These are phyloP conservation scores for Fistulinella cinereoalba DNA, from an alignment of 1,284 basidiomycete species.

Conservation along the genomic window DNA sequence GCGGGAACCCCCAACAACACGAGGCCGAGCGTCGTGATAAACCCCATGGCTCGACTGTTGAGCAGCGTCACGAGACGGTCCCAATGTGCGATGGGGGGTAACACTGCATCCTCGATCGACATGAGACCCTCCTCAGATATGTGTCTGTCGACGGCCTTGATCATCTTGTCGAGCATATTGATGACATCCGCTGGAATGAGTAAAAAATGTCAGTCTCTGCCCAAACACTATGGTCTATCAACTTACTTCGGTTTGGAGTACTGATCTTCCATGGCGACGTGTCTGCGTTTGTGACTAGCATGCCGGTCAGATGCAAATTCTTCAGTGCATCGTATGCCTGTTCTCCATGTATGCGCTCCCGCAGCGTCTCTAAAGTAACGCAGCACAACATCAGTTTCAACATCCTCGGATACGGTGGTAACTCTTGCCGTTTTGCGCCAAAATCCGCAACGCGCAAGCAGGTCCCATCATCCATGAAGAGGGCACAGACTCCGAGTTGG, in stretches of 20 bases:
- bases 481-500: neutral
- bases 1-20: constrained; percentile 14
- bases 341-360: neutral
- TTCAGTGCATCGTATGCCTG: constrained; percentile 6
- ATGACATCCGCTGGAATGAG: no score
- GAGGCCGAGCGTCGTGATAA: constrained; percentile 15
- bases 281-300: constrained; percentile 2
- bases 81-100: constrained; percentile 21
- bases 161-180: constrained; percentile 26
- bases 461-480: constrained; percentile 16
- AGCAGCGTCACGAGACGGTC: constrained; percentile 9
- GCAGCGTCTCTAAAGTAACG: constrained; percentile 1
- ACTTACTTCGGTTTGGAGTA: constrained; percentile 11
- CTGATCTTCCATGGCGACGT: constrained; percentile 6
- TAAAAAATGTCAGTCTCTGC: no score
- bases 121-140: constrained; percentile 20
- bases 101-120: constrained; percentile 14
- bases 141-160: constrained; percentile 23
- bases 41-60: constrained; percentile 1
- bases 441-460: constrained; percentile 11
- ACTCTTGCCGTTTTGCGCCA: constrained; percentile 9
- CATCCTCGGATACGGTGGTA: neutral
- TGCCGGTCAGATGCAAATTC: constrained; percentile 4
- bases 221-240: no score
- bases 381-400: neutral